A percentile compares a stretch with the other conserved stretches of the same genome.
Evolutionary conservation across 2,329 filamentous ascomycete species (phyloP).

Genomic region (Aureobasidium uvarum): DNA sequence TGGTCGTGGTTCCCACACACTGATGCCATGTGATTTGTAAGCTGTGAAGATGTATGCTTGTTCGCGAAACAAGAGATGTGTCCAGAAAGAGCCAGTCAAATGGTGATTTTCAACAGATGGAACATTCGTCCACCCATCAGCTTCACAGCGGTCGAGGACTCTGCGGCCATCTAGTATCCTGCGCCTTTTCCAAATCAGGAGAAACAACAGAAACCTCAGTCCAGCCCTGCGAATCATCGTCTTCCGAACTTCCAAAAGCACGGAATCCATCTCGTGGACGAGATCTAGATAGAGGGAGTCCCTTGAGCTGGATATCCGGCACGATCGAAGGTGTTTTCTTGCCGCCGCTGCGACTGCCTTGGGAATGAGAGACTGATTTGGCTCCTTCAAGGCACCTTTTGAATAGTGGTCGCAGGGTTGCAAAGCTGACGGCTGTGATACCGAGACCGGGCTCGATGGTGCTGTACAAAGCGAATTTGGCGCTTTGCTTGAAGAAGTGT

Average conservation of each 20-base stretch:
- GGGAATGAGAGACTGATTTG: constrained; percentile 1
- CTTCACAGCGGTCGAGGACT: neutral
- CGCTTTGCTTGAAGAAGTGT: constrained; percentile 23
- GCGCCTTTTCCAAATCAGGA: constrained; percentile 4
- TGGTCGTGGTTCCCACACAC: too few relatives aligned
- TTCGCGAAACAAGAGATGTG: too few relatives aligned
- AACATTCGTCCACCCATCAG: too few relatives aligned
- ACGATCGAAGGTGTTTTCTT: neutral
- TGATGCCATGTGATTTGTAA: too few relatives aligned
- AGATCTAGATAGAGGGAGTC: neutral
- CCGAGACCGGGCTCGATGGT: constrained; percentile 32
- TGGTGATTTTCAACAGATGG: too few relatives aligned
- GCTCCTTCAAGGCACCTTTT: constrained; percentile 18
- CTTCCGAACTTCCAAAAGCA: neutral
- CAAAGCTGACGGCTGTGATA: constrained; percentile 32
- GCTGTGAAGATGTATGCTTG: too few relatives aligned
- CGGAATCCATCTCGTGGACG: neutral
- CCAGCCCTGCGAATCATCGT: neutral
- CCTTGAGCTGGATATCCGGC: constrained; percentile 16
- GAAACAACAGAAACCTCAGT: neutral
- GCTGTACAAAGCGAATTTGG: constrained; percentile 28
- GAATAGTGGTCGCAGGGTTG: constrained; percentile 32
- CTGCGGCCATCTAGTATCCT: neutral
- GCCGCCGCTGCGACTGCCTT: neutral
- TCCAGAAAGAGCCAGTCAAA: too few relatives aligned